phyloP scores from a whole-genome alignment of 192 early-diverging fungal species.

The Coemansia sp. region DNA sequence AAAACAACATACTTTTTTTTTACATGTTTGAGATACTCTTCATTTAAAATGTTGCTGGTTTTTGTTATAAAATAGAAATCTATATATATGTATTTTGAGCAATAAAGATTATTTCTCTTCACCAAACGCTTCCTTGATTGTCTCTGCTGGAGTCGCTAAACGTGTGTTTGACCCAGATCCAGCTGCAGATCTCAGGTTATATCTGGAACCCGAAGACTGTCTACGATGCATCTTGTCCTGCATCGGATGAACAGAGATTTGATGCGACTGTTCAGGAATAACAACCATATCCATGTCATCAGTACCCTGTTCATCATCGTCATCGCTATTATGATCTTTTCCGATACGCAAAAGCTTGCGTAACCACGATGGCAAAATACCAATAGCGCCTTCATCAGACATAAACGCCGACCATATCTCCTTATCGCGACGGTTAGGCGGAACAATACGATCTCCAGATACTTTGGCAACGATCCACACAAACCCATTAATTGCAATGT shows the following conservation, averaged over 20 bases:
- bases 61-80: too few relatives aligned
- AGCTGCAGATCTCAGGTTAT: not conserved
- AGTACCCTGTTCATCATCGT: not conserved
- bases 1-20: not conserved
- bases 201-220: conserved; percentile 2
- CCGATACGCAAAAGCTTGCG: conserved; percentile 10
- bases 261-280: conserved; percentile 2
- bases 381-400: conserved; percentile 17
- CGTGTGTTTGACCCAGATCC: conserved; percentile 9
- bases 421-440: conserved; percentile 18
- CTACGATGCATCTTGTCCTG: conserved; percentile 4
- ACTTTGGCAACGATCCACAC: conserved; percentile 16
- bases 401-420: conserved; percentile 30
- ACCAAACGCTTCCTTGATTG: conserved; percentile 1
- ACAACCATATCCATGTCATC: not conserved
- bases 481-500: conserved; percentile 43
- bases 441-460: conserved; percentile 15
- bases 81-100: too few relatives aligned
- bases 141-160: conserved; percentile 2
- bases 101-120: too few relatives aligned
- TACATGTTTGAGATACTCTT: not conserved
- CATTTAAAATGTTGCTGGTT: too few relatives aligned
- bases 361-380: conserved; percentile 9
- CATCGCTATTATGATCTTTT: not conserved
- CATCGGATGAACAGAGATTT: conserved; percentile 1